These are phyloP conservation scores for Seminavis robusta DNA, from an alignment of 108 stramenopile species.

Conservation along the genomic window DNA sequence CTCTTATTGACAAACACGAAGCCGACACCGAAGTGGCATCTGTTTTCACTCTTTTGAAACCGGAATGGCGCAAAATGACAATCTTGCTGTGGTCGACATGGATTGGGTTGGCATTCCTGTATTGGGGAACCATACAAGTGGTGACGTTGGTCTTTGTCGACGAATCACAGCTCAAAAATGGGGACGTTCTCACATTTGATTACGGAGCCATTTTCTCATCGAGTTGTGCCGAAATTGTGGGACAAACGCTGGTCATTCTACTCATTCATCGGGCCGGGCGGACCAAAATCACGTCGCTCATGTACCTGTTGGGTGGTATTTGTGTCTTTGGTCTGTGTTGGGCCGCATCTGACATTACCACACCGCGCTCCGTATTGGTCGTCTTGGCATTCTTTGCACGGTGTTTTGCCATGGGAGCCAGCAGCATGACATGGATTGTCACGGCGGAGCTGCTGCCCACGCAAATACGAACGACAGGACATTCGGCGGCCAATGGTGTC, in stretches of 20 bases:
- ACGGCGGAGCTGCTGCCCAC: conserved; percentile 56
- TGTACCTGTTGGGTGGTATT: too few species aligned
- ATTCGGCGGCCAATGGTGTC: conserved; percentile 46
- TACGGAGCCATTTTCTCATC: too few species aligned
- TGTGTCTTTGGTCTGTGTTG: too few species aligned
- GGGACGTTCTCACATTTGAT: too few species aligned
- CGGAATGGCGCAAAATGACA: conserved; percentile 46
- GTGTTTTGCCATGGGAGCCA: conserved; percentile 38
- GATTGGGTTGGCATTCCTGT: conserved; percentile 19
- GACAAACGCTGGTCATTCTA: too few species aligned
- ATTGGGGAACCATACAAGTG: conserved; percentile 52
- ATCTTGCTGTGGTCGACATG: conserved; percentile 28
- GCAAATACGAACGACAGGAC: conserved; percentile 53
- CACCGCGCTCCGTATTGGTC: too few species aligned
- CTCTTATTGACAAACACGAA: conserved; percentile 32
- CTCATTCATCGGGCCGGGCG: too few species aligned
- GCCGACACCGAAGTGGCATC: conserved; percentile 5
- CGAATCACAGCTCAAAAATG: conserved; percentile 7
- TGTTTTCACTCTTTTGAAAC: conserved; percentile 35
- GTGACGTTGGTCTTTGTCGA: conserved; percentile 49
- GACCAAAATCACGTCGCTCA: too few species aligned
- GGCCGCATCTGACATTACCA: too few species aligned
- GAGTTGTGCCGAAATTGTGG: too few species aligned
- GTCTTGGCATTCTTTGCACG: conserved; percentile 41
- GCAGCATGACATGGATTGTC: conserved; percentile 43